Conservation (phyloP, 1,284 basidiomycete genomes). For the Heterobasidion irregulare region DNA sequence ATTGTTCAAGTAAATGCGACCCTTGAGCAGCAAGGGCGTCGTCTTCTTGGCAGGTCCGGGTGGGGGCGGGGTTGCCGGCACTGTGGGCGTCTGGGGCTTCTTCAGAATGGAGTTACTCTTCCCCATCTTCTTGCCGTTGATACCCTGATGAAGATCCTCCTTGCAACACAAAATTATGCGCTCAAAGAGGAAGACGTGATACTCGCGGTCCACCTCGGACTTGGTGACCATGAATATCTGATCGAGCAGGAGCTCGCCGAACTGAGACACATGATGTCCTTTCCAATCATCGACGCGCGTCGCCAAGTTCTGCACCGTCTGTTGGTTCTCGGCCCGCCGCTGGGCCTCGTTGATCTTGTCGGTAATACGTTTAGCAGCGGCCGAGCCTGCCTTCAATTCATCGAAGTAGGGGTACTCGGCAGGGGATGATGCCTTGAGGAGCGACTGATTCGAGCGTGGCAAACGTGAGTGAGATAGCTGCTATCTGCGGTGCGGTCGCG, state of each 20-base stretch:
- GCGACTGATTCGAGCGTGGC: slow-evolving; percentile 35
- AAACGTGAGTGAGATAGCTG: slow-evolving; percentile 9
- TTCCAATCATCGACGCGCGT: slow-evolving; percentile 98
- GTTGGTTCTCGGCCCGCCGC: slow-evolving; percentile 78
- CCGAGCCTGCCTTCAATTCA: slow-evolving; percentile 80
- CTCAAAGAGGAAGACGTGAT: slow-evolving; percentile 98
- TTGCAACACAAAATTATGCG: slow-evolving; percentile 99
- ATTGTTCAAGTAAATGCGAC: slow-evolving; percentile 96
- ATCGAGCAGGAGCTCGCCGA: slow-evolving; percentile 89
- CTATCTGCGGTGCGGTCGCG: slow-evolving; percentile 1
- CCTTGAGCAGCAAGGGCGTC: slow-evolving; percentile 86
- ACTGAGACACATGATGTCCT: slow-evolving; percentile 90
- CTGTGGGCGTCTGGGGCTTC: slow-evolving; percentile 46
- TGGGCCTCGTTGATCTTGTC: slow-evolving; percentile 96
- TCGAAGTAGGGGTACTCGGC: slow-evolving; percentile 67
- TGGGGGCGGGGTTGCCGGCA: slow-evolving; percentile 32
- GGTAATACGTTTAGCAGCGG: slow-evolving; percentile 87
- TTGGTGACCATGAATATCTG: slow-evolving; percentile 97
- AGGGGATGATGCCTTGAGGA: slow-evolving; percentile 68
- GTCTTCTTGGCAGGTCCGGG: slow-evolving; percentile 57
- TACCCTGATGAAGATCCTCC: slow-evolving; percentile 43
- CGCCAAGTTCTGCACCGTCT: slow-evolving; percentile 86
- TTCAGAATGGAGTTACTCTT: slow-evolving; percentile 76
- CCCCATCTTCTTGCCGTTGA: slow-evolving; percentile 48
- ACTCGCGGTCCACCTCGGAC: slow-evolving; percentile 93